These are phyloP conservation scores for Mycena haematopus DNA, from an alignment of 768 basidiomycete species.

Conservation along the genomic window DNA sequence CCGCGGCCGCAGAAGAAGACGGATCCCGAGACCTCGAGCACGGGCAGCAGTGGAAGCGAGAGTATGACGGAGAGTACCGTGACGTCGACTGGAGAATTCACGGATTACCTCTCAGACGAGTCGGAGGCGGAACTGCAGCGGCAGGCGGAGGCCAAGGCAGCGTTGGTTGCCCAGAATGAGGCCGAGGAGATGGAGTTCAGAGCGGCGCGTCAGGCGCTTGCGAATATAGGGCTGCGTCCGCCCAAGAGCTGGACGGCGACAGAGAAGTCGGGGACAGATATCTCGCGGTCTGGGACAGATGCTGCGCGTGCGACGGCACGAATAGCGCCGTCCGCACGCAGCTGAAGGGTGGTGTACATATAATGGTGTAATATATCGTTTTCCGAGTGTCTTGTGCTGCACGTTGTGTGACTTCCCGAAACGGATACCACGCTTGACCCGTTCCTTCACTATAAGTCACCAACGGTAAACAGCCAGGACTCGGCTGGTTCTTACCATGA, in stretches of 20 bases:
- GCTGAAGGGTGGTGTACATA: conserved; percentile 11
- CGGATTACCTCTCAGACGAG: conserved; percentile 91
- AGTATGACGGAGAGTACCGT: conserved; percentile 77
- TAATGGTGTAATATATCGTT: conserved; percentile 7
- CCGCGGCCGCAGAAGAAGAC: conserved; percentile 43
- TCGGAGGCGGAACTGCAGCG: conserved; percentile 89
- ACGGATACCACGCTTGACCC: not conserved
- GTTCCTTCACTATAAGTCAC: not conserved
- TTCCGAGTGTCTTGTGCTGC: not conserved
- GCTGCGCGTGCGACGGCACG: conserved; percentile 11
- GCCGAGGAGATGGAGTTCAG: conserved; percentile 84
- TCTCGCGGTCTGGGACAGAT: conserved; percentile 4
- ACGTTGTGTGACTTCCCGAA: not conserved
- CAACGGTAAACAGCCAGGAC: too few species aligned
- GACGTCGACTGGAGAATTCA: conserved; percentile 87
- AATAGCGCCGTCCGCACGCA: conserved; percentile 22
- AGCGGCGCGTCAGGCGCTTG: conserved; percentile 80
- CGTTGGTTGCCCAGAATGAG: conserved; percentile 77
- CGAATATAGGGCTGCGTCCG: conserved; percentile 74
- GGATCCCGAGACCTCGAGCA: conserved; percentile 46
- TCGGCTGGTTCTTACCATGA: conserved; percentile 67
- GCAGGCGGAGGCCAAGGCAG: conserved; percentile 83
- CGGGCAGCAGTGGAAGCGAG: conserved; percentile 69
- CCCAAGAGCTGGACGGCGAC: conserved; percentile 42
- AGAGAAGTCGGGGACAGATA: conserved; percentile 3